phyloP scores from a whole-genome alignment of 2,329 filamentous ascomycete genomes.

The Colletotrichum lupini region DNA sequence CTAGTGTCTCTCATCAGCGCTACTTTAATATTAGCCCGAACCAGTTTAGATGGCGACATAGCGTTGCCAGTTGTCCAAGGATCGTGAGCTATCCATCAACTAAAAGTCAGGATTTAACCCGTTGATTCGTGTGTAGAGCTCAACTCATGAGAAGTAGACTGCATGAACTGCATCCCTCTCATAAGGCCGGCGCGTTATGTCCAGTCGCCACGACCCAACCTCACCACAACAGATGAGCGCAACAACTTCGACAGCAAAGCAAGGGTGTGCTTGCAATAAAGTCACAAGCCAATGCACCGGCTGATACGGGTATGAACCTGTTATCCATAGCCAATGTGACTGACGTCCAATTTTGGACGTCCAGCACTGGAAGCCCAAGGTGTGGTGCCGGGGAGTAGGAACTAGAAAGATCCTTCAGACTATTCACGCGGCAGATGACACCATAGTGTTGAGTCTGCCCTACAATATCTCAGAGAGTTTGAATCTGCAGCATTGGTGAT shows the following conservation, averaged over 20 bases:
- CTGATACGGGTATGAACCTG: background rate
- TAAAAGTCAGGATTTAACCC: background rate
- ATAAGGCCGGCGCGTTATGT: background rate
- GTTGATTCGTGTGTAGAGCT: background rate
- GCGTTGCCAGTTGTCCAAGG: slow-evolving; percentile 33
- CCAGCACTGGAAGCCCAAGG: background rate
- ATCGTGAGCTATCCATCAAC: background rate
- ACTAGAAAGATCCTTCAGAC: background rate
- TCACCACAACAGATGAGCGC: background rate
- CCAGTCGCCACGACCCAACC: background rate
- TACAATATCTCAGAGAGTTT: background rate
- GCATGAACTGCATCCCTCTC: background rate
- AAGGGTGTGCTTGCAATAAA: background rate
- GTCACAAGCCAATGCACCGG: background rate
- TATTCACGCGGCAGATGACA: background rate
- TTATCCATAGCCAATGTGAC: background rate
- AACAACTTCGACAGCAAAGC: background rate
- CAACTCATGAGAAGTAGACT: background rate
- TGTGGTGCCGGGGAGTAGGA: background rate
- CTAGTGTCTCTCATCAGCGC: slow-evolving; percentile 18
- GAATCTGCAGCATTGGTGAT: background rate
- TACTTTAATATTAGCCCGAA: slow-evolving; percentile 1
- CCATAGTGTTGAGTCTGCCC: background rate
- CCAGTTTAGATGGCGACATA: background rate
- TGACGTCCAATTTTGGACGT: background rate